Evolutionary conservation across 1,139 yeast species (phyloP), one percentile per base, ranked within the genome.

Genomic region (Wickerhamomyces sp.): DNA sequence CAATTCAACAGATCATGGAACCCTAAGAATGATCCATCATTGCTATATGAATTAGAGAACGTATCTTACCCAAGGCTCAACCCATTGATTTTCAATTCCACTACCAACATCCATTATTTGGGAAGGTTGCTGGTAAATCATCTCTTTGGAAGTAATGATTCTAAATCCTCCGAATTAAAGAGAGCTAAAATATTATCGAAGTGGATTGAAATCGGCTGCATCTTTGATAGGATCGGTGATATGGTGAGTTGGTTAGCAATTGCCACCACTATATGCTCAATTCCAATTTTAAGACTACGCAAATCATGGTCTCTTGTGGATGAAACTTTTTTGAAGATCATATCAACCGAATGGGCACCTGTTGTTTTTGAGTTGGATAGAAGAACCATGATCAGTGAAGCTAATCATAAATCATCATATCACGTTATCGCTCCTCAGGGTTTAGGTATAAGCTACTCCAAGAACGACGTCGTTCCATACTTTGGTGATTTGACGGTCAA

Each of bases 211-310:
- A 68, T 90, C 35, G 97, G 97, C 5, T 78, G 86, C 47, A 65
- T 72, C 27, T 74, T 90, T 45, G 95, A 88, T 55, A 78, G 77
- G 47, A 67, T 77, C 21, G 98, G 98, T 37, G 95, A 92, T 57
- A 87, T 89, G 92, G 90, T 90, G 1, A 83, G 95, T 24, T 92
- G 97, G 97, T 65, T 88, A 28, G 96, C 96, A 2, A 81, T 90
- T 49, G 89, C 96, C 1, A 81, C 94, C 1, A 74, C 85, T 2
- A 72, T 90, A 3, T 81, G 96, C 53, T 86, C 96, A 0, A 80
- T 84, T 41, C 95, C 97, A 0, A 72, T 90, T 3, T 65, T 90
- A 43, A 72, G 98, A 47, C 66, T 92, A 37, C 67, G 76, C 21
- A 74, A 76, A 46, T 74, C 89, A 3, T 92, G 98, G 98, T 68